Evolutionary conservation across 2,329 filamentous ascomycete genomes (phyloP).

Genomic region (Phialophora macrospora): DNA sequence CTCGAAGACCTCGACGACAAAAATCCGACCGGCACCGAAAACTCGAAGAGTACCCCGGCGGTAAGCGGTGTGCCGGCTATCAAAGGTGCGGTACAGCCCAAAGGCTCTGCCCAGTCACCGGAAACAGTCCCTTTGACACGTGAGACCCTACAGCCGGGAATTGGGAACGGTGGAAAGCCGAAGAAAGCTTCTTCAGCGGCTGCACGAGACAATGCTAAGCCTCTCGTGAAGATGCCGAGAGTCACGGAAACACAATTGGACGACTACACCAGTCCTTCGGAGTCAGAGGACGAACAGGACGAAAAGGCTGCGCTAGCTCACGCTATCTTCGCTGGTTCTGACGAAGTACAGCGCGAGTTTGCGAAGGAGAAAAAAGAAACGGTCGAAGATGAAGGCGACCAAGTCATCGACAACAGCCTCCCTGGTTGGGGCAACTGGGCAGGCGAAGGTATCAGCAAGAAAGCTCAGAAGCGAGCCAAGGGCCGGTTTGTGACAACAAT

Average conservation of each 20-base stretch:
- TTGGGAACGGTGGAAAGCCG: neutral
- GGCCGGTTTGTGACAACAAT: conserved; percentile 53
- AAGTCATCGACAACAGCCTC: conserved; percentile 80
- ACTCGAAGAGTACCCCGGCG: conserved; percentile 11
- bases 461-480: conserved; percentile 62
- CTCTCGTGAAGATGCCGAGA: conserved; percentile 33
- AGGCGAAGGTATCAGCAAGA: conserved; percentile 77
- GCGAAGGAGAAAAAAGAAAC: conserved; percentile 75
- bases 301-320: conserved; percentile 68
- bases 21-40: conserved; percentile 33
- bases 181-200: neutral
- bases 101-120: neutral
- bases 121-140: neutral
- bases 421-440: conserved; percentile 95
- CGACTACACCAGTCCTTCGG: conserved; percentile 36
- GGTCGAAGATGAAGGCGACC: conserved; percentile 77
- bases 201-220: neutral
- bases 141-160: neutral
- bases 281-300: conserved; percentile 52
- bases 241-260: conserved; percentile 31
- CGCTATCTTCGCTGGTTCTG: conserved; percentile 76
- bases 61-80: neutral
- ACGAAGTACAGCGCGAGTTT: conserved; percentile 73
- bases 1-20: conserved; percentile 39
- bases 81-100: neutral